Evolutionary conservation across 257 asterid genomes (phyloP), one percentile per base, ranked within the genome.

Genomic region (Paraleonurus japonicus): DNA sequence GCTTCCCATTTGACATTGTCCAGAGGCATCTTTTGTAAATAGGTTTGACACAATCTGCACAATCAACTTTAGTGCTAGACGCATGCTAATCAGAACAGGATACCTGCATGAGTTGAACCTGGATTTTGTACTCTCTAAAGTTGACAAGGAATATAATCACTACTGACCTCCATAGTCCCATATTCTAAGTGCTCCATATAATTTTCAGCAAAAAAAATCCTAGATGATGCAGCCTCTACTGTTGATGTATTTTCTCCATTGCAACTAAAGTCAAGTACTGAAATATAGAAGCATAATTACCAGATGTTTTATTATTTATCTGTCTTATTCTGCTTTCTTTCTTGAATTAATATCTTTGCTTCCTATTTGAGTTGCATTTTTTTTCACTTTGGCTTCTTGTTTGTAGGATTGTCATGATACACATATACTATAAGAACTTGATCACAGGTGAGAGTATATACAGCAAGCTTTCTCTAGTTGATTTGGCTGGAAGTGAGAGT

Each of bases 401-500:
- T 81, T 75, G 78, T 85, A 95, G 99, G 95, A 78, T 95, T 75
- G 85, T 95, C 82, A 84, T 85, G 73, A 75, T 88, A 78, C 98
- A 95, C 57, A 85, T 88, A 83, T 89, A 89, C 81, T 88, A 88
- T 80, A 83, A 79, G 85, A 95, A 95, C 85, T 62, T 80, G 89
- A 85, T 92, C 85, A 95, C 96, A 53, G 96, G 94, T 75, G 99
- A 95, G 84, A 88, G 82, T 53, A 72, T 76, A 72, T 86, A 88
- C 73, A 95, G 99, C 86, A 95, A 89, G 83, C 96, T 95, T 78
- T 84, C 95, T 79, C 88, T 95, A 43, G 84, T 89, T 79, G 99
- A 95, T 82, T 87, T 95, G 89, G 97, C 99, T 80, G 99, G 94
- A 83, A 89, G 96, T 75, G 95, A 85, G 67, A 82, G 83, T 70